Evolutionary conservation across 768 basidiomycete species (phyloP).

Genomic region (Floccularia luteovirens): DNA sequence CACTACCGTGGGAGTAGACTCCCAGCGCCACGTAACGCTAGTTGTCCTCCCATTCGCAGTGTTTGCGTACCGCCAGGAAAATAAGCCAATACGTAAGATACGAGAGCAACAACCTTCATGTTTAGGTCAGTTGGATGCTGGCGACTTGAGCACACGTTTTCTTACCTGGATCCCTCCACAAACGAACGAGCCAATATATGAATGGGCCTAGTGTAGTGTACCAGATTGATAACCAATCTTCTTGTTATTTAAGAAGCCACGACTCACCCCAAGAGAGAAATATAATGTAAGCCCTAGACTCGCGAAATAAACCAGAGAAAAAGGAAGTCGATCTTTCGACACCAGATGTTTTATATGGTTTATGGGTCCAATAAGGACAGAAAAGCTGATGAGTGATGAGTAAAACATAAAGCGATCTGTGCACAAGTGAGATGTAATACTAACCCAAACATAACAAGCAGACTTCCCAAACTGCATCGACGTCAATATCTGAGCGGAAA

Average conservation of each 20-base stretch:
- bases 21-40: slow-evolving; percentile 80
- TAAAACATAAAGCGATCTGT: neutral
- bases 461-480: slow-evolving; percentile 65
- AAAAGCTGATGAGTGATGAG: slow-evolving; percentile 42
- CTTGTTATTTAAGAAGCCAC: too few species aligned
- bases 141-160: neutral
- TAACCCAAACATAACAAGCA: slow-evolving; percentile 95
- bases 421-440: slow-evolving; percentile 12
- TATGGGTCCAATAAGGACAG: slow-evolving; percentile 82
- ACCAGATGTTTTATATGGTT: slow-evolving; percentile 88
- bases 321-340: slow-evolving; percentile 78
- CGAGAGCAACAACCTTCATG: slow-evolving; percentile 67
- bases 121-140: slow-evolving; percentile 1
- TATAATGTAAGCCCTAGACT: slow-evolving; percentile 85
- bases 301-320: slow-evolving; percentile 74
- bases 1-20: slow-evolving; percentile 73
- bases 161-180: slow-evolving; percentile 75
- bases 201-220: slow-evolving; percentile 47
- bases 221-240: neutral
- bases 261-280: slow-evolving; percentile 83
- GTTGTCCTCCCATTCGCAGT: slow-evolving; percentile 68
- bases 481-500: slow-evolving; percentile 1
- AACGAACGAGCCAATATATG: slow-evolving; percentile 81
- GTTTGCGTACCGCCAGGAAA: slow-evolving; percentile 89
- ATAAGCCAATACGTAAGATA: slow-evolving; percentile 89